Conservation (phyloP, 2,329 filamentous ascomycete genomes). For the Aspergillus pseudoviridinutans region DNA sequence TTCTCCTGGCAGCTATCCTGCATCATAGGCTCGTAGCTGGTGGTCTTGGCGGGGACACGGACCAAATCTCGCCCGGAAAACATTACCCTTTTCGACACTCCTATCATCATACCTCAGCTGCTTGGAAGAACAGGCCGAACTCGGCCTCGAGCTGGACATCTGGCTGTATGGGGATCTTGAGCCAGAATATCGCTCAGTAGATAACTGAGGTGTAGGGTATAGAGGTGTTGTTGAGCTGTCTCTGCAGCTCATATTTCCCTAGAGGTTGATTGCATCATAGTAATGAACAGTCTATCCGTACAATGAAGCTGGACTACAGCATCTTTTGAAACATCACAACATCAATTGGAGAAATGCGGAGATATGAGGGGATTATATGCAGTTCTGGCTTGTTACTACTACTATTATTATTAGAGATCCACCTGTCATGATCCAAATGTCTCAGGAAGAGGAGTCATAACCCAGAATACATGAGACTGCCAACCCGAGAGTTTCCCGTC, state of each 20-base stretch:
- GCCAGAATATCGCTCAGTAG: not conserved
- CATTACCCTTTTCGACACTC: constrained; percentile 17
- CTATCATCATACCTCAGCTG: constrained; percentile 8
- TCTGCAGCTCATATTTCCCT: not conserved
- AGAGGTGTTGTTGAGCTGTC: not conserved
- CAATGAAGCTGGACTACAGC: not conserved
- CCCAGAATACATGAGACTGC: not conserved
- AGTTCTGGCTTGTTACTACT: not conserved
- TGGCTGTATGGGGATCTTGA: not conserved
- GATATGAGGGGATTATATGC: not conserved
- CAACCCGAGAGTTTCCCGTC: not conserved
- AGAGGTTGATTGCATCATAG: not conserved
- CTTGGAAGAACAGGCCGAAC: not conserved
- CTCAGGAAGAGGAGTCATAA: not conserved
- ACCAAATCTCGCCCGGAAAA: constrained; percentile 11
- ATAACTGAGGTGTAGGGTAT: not conserved
- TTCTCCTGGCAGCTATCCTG: not conserved
- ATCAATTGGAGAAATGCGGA: not conserved
- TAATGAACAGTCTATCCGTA: not conserved
- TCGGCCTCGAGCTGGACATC: not conserved
- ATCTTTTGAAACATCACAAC: not conserved
- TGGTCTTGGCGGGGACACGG: constrained; percentile 1
- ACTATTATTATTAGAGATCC: not conserved
- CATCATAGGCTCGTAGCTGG: not conserved
- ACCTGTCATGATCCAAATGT: not conserved